phyloP scores from a whole-genome alignment of 306 rosid species.

The Sicyos baderoa region DNA sequence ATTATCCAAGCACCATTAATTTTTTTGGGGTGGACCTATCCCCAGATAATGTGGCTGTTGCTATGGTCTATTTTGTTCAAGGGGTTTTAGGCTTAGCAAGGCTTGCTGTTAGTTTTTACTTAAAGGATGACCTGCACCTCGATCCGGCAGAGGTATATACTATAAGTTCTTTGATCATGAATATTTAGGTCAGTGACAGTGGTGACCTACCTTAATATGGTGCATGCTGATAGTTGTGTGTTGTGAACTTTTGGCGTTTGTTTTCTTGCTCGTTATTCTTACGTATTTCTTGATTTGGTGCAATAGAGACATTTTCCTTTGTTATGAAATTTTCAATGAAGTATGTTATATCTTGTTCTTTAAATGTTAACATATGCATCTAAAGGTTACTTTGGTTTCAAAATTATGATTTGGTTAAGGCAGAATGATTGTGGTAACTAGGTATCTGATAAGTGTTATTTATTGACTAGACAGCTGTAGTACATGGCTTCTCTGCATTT shows the following conservation, averaged over 20 bases:
- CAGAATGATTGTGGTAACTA: not conserved
- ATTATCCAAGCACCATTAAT: conserved; percentile 29
- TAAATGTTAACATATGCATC: no score
- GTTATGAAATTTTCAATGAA: not conserved
- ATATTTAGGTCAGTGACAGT: not conserved
- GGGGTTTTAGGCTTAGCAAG: conserved; percentile 95
- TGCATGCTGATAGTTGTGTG: not conserved
- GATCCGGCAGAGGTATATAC: conserved; percentile 93
- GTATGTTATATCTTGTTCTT: not conserved
- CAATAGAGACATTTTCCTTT: not conserved
- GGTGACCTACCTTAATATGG: conserved; percentile 5
- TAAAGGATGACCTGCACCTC: conserved; percentile 84
- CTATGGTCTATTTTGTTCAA: conserved; percentile 99
- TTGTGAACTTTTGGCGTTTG: not conserved
- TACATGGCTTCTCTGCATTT: conserved; percentile 78
- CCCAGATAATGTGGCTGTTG: conserved; percentile 87
- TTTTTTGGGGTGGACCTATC: conserved; percentile 74
- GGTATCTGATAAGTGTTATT: conserved; percentile 32
- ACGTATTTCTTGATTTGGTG: not conserved
- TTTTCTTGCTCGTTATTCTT: not conserved
- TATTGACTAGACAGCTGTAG: conserved; percentile 86
- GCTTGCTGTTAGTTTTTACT: conserved; percentile 77
- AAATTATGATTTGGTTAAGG: not conserved
- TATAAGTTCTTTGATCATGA: conserved; percentile 29
- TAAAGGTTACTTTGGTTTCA: no score